Evolutionary conservation across 345 rosid genomes (phyloP).

Genomic region (Citrus glauca): DNA sequence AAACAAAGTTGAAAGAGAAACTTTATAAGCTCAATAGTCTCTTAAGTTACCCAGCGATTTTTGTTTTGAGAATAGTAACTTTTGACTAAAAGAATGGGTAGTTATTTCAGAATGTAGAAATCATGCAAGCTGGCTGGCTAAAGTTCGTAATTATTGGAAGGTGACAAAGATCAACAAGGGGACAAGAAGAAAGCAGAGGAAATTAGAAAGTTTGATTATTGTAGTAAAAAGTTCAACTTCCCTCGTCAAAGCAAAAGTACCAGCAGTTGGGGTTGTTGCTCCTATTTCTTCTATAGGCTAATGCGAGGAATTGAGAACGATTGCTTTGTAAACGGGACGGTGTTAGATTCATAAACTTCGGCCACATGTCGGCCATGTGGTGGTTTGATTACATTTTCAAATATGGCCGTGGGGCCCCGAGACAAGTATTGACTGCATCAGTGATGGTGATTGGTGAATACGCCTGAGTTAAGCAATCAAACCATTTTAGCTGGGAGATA

Average conservation of each 20-base stretch:
- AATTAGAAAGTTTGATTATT: slow-evolving; percentile 11
- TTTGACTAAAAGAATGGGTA: background rate
- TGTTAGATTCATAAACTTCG: background rate
- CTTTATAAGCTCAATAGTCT: too few relatives aligned
- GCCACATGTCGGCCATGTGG: slow-evolving; percentile 1
- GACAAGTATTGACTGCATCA: background rate
- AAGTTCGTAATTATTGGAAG: background rate
- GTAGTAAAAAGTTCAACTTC: slow-evolving; percentile 1
- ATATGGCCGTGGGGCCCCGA: background rate
- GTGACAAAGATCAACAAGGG: background rate
- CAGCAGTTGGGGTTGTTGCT: background rate
- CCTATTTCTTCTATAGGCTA: background rate
- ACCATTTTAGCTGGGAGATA: background rate
- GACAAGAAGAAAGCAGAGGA: background rate
- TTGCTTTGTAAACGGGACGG: background rate
- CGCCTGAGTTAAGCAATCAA: too few relatives aligned
- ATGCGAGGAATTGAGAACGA: background rate
- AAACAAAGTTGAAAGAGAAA: background rate
- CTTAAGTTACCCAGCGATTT: too few relatives aligned
- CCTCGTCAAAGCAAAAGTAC: slow-evolving; percentile 4
- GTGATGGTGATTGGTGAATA: background rate
- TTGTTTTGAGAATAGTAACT: background rate
- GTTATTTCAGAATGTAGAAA: background rate
- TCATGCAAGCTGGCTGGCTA: too few relatives aligned
- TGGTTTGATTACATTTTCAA: background rate